Evolutionary conservation across 176 grass and related monocot species (phyloP).

Genomic region (Cymbopogon citratus): DNA sequence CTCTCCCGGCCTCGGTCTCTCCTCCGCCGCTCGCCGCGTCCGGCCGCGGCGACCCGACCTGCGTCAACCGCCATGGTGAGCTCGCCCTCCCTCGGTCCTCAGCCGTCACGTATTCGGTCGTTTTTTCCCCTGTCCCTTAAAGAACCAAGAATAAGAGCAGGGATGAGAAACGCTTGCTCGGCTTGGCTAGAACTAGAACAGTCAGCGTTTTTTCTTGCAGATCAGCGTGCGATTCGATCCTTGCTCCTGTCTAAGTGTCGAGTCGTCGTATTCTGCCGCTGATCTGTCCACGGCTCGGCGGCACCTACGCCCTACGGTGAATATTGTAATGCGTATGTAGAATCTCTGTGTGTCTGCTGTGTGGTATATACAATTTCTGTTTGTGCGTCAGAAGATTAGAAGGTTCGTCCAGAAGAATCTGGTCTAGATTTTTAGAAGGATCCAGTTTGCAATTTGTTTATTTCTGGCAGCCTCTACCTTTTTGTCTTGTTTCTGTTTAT

Average conservation of each 20-base stretch:
- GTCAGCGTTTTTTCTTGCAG: background rate
- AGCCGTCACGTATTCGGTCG: background rate
- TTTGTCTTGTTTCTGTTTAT: background rate
- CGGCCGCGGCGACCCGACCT: background rate
- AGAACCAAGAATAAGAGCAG: background rate
- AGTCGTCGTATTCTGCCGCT: background rate
- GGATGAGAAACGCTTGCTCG: background rate
- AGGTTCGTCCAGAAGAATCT: slow-evolving; percentile 12
- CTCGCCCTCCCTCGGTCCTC: background rate
- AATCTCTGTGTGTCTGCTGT: background rate
- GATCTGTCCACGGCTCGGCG: background rate
- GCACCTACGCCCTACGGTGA: background rate
- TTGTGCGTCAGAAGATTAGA: background rate
- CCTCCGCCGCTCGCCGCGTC: slow-evolving; percentile 5
- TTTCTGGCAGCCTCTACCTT: background rate
- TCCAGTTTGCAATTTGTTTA: background rate
- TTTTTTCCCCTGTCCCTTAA: no score
- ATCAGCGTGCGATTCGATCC: slow-evolving; percentile 8
- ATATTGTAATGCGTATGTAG: slow-evolving; percentile 15
- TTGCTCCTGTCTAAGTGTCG: background rate
- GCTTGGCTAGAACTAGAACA: background rate
- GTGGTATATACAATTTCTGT: background rate
- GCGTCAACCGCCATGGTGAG: slow-evolving; percentile 34
- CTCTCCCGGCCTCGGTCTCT: slow-evolving; percentile 7
- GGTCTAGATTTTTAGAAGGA: background rate